phyloP scores from a whole-genome alignment of 2,329 filamentous ascomycete genomes.

The Thelonectria discophora region DNA sequence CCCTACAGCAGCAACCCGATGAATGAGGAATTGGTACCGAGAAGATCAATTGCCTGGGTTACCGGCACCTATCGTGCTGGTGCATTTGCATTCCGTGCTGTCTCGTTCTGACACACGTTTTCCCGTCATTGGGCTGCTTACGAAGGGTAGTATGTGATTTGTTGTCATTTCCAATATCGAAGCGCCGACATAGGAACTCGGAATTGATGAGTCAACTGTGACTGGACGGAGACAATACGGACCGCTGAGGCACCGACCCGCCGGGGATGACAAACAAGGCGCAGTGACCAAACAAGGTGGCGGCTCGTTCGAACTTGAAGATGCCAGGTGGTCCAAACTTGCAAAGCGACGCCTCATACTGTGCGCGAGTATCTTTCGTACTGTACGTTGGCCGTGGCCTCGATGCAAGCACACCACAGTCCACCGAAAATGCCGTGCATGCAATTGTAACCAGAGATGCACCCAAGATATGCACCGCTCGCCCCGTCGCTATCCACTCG shows the following conservation, averaged over 20 bases:
- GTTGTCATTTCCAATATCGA: background rate
- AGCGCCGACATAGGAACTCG: conserved; percentile 6
- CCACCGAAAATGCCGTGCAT: background rate
- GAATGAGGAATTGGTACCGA: too few relatives aligned
- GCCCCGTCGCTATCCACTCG: conserved; percentile 7
- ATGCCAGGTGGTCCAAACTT: too few relatives aligned
- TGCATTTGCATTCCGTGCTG: background rate
- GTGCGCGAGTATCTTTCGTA: background rate
- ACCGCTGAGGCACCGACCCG: background rate
- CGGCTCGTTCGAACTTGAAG: too few relatives aligned
- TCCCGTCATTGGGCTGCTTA: too few relatives aligned
- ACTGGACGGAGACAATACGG: background rate
- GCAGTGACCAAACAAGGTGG: background rate
- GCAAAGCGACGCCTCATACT: too few relatives aligned
- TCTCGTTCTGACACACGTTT: background rate
- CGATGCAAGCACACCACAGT: background rate
- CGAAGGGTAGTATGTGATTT: background rate
- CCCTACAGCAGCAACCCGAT: background rate
- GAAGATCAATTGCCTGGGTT: background rate
- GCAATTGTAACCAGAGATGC: background rate
- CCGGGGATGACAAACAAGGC: too few relatives aligned
- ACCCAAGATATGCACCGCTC: background rate
- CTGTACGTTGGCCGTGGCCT: background rate
- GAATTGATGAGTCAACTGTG: conserved; percentile 5
- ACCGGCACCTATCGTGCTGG: background rate